Evolutionary conservation across 345 rosid species (phyloP), one percentile per base, ranked within the genome.

Genomic region (Eutrema heterophyllum): DNA sequence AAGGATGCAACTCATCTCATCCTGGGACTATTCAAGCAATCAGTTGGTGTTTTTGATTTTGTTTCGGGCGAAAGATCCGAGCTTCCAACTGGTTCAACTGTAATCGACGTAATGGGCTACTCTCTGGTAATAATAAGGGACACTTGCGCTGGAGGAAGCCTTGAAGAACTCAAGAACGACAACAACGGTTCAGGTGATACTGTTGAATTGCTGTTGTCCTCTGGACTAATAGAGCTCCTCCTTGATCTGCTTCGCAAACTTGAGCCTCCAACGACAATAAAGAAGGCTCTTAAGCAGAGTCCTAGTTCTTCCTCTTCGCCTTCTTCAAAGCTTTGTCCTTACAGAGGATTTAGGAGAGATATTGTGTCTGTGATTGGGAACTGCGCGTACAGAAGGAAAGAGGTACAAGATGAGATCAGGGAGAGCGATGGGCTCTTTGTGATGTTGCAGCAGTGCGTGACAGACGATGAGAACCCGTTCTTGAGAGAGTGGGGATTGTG

Each of bases 401-500:
- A 36, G 39, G 89, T 87, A 21, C 97, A 91, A 72, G 93, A 91
- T 75, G 85, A 87, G 77, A 86, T 91, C 40, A 80, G 97, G 61
- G 70, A 77, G 72, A 84, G 78, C 74, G 80, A 83, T 62, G 90
- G 86, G 49, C 70, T 89, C 48, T 71, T 83, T 10, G n/a, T 89
- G 49, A 70, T 94, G 73, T 55, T 89, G 67, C 98, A 88, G 69
- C 95, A 91, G 54, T 89, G 97, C 64, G 92, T 88, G 46, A 61
- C 78, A 0, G 93, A 88, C 54, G 93, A 89, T 75, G 90, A 88
- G 9, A 91, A 91, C 80, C 88, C 86, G 0, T 91, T 83, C 77
- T 51, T 88, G 73, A 89, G 94, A 68, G 97, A 91, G 74, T 91
- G 96, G 98, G 89, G 93, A 11, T 85, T 94, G 59, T 94, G 89